Base-by-base conservation (phyloP, 2,329 filamentous ascomycete genomes). In the Aspergillus thermomutatus region DNA sequence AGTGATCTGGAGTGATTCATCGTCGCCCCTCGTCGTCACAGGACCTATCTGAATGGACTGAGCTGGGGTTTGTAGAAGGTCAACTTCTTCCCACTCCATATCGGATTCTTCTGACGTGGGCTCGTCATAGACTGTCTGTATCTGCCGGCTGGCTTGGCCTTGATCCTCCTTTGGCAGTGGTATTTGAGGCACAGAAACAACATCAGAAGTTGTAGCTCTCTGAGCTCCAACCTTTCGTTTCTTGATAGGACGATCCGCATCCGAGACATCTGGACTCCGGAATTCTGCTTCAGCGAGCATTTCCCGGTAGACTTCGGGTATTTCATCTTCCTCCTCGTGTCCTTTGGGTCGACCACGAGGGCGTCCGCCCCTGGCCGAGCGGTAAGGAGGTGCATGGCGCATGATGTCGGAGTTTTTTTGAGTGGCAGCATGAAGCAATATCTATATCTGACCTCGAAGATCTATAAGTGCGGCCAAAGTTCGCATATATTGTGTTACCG, bases 71-170 rank as follows among this genome's bases (percentile, higher is more conserved):
- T 70, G 66, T 53, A 76, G 70, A 19, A 82, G 69, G 54, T 80
- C 78, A 48, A 86, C 78, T 60, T 86, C 84, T 70, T 89, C 85
- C 80, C 86, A 89, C 49, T 86, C 84, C 57, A 83, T 73, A 52
- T 87, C 84, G 52, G 83, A 83, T n/a, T 82, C 82, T 58, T 84
- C 83, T 14, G 81, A 81, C 31, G 82, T 77, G 69, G 65, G 61
- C 11, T 69, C 72, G 41, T 75, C 71, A 61, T 73, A 75, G 10
- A 70, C 60, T 3, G 66, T 74, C 54, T 75, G 72, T 8, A 70
- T 40, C 45, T 62, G 57, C 25, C 55, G 64, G 5, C 26, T 43
- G 25, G 43, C 27, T 54, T 56, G 41, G 43, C 61, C 56, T n/a
- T 40, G 53, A 46, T 60, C 31, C 45, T 59, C 48, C 48, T 49